Evolutionary conservation across 305 asterid genomes (phyloP), one percentile per base, ranked within the genome.

Genomic region (Fraxinus albicans): DNA sequence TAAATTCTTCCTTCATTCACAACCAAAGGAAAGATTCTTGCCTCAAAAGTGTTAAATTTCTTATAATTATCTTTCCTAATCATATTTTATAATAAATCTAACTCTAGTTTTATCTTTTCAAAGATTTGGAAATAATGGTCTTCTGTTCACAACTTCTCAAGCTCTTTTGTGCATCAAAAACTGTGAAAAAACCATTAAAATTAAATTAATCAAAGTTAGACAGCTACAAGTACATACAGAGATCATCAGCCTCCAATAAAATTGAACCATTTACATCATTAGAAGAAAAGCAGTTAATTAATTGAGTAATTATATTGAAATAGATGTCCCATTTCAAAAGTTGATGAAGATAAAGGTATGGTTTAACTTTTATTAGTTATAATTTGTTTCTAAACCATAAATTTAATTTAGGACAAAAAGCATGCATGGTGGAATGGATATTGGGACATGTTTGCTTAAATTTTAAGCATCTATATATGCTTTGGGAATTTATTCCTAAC

Each of bases 1-100:
- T 88, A 89, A 84, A 88, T 89, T 91, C 94, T 95, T 90, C 88
- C 98, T 95, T 93, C 89, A 86, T 90, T 88, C 69, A 82, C 93
- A 93, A 94, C 85, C 94, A 91, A 95, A 93, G 92, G 80, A 89
- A 83, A 91, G 94, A 92, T 93, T 91, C 95, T 80, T 88, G 89
- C 83, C 91, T 47, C 80, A 36, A 38, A 82, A 42, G 63, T 70
- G 81, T 70, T 80, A 35, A 78, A 72, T 79, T 76, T 87, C 78
- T 73, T 60, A 33, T 27, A 47, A 53, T 73, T 77, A 50, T 72
- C 80, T 42, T 69, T 77, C 50, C 63, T 8, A 76, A 1, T 33
- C 63, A 2, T 34, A 17, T 35, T 80, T 69, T 76, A 40, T 7
- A 75, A 63, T 31, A 81, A 34, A 70, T 76, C 42, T 65, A 81